A percentile compares a stretch with the other conserved stretches of the same genome.
These are phyloP conservation scores for Cercospora canescens DNA, from an alignment of 2,329 filamentous ascomycete genomes.

Conservation along the genomic window DNA sequence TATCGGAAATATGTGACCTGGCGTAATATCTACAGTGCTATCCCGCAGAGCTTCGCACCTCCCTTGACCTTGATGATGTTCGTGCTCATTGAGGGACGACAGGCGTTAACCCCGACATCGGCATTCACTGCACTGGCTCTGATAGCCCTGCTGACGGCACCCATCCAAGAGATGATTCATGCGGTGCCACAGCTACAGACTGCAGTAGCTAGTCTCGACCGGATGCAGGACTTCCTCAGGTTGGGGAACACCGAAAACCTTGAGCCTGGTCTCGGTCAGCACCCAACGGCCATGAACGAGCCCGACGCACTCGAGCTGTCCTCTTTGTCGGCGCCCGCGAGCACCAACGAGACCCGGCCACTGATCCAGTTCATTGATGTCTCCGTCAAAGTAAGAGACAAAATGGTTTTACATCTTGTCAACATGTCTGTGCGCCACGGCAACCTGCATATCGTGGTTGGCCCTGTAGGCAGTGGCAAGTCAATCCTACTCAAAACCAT, in stretches of 20 bases:
- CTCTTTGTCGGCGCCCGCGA: too few species aligned
- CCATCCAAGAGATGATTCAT: conserved; percentile 21
- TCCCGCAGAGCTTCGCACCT: conserved; percentile 15
- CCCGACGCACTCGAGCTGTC: conserved; percentile 10
- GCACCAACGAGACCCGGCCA: neutral
- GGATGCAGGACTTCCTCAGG: conserved; percentile 21
- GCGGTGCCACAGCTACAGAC: conserved; percentile 20
- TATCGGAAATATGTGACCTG: conserved; percentile 24
- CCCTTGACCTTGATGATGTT: conserved; percentile 24
- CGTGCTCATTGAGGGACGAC: conserved; percentile 7
- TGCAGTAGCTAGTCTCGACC: conserved; percentile 23
- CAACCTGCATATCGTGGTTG: conserved; percentile 13
- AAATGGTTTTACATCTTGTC: conserved; percentile 10
- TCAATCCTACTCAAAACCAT: conserved; percentile 18
- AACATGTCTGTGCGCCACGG: neutral
- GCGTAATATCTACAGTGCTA: conserved; percentile 20
- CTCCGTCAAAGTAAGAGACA: conserved; percentile 3
- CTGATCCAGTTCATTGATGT: conserved; percentile 2
- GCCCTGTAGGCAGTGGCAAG: conserved; percentile 17
- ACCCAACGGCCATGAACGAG: too few species aligned
- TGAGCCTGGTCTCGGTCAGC: too few species aligned
- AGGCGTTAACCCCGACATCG: conserved; percentile 16
- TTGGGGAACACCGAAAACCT: conserved; percentile 3
- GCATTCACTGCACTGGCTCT: conserved; percentile 24
- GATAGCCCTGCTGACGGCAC: conserved; percentile 16